Evolutionary conservation across 306 rosid genomes (phyloP), one percentile per base, ranked within the genome.

Genomic region (Cicer pinnatifidum): DNA sequence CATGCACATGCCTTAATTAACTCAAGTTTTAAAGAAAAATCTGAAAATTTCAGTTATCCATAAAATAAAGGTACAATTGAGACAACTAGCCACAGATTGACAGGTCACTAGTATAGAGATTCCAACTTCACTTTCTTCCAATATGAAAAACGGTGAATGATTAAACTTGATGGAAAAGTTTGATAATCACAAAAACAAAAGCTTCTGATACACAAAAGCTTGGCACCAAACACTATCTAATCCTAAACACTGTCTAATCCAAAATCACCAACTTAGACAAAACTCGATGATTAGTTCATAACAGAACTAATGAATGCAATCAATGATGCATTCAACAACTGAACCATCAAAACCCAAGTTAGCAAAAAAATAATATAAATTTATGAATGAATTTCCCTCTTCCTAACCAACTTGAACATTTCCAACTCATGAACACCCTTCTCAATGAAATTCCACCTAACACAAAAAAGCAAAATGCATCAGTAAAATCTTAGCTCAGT

Each of bases 191-290:
- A 82, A 60, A 82, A 52, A 70, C 76, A 61, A 77, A 71, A 45
- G 82, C 91, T 76, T 59, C 76, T 59, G 61, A 75, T 15, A 51
- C 82, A 80, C 77, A 81, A 75, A 84, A 82, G 47, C 48, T 50
- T 40, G 64, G 44, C 64, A 76, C 70, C 56, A 58, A 58, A 73
- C 45, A 78, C 78, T 15, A 63, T 78, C 61, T 46, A 73, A 78
- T 28, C 33, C 33, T 28, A 28, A 28, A 28, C 33, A 28, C 33
- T 28, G 33, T 48, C 75, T 84, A 80, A 80, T 60, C 52, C 73
- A 61, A 8, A 62, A 52, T 65, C 74, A 75, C 79, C 60, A 74
- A 81, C 43, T 63, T 58, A 54, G 76, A 66, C 74, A 75, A 28
- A 68, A 77, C 71, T 56, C 53, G 65, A 69, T 23, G 57, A 69